These are phyloP conservation scores for Orbilia brochopaga DNA, from an alignment of 2,329 filamentous ascomycete species.

Conservation along the genomic window DNA sequence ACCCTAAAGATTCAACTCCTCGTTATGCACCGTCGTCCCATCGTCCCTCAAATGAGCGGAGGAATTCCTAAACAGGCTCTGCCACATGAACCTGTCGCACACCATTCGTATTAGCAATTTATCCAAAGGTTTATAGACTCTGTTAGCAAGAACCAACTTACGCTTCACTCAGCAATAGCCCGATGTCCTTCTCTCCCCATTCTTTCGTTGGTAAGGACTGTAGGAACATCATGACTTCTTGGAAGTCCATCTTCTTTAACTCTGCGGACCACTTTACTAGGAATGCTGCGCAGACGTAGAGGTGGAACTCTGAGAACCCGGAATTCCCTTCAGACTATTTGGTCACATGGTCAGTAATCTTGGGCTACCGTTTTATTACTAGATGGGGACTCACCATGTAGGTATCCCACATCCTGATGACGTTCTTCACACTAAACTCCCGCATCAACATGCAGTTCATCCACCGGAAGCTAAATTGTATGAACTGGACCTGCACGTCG, in stretches of 20 bases:
- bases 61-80: conserved; percentile 93
- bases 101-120: not conserved
- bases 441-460: conserved; percentile 99
- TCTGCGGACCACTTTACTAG: conserved; percentile 98
- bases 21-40: conserved; percentile 49
- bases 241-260: conserved; percentile 94
- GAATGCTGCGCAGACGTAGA: conserved; percentile 97
- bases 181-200: conserved; percentile 98
- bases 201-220: conserved; percentile 89
- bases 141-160: conserved; percentile 25
- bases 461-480: conserved; percentile 99
- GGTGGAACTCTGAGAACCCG: conserved; percentile 95
- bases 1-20: conserved; percentile 49
- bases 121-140: not conserved
- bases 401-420: conserved; percentile 99
- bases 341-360: conserved; percentile 13
- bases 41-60: conserved; percentile 76
- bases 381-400: conserved; percentile 74
- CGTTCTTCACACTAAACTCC: conserved; percentile 94
- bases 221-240: conserved; percentile 98
- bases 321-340: conserved; percentile 85
- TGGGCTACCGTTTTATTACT: conserved; percentile 1
- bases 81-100: conserved; percentile 77
- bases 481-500: conserved; percentile 91
- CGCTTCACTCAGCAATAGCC: conserved; percentile 90